Evolutionary conservation across 352 stramenopile genomes (phyloP).

Genomic region (Globisporangium rhizosaccharum): DNA sequence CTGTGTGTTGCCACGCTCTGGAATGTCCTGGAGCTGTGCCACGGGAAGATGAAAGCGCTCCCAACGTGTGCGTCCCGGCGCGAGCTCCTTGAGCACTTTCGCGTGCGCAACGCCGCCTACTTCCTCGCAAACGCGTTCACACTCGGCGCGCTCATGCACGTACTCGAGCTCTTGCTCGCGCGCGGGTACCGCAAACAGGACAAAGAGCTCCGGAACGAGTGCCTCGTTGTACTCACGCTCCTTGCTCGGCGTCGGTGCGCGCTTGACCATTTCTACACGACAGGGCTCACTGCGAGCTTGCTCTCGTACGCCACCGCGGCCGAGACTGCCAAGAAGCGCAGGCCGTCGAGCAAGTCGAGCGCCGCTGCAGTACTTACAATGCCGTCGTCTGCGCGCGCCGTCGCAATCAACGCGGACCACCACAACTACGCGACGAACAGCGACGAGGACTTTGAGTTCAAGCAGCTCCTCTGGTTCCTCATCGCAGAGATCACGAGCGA

Average conservation of each 20-base stretch:
- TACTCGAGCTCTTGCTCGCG: slow-evolving; percentile 48
- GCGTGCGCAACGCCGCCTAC: slow-evolving; percentile 54
- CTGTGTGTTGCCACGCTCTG: slow-evolving; percentile 69
- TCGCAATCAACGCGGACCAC: slow-evolving; percentile 44
- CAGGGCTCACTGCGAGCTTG: slow-evolving; percentile 50
- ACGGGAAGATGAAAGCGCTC: slow-evolving; percentile 42
- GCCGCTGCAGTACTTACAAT: neutral
- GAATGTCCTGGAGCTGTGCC: slow-evolving; percentile 67
- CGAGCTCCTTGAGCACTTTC: slow-evolving; percentile 54
- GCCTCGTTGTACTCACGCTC: slow-evolving; percentile 60
- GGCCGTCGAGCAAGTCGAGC: slow-evolving; percentile 4
- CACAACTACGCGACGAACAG: slow-evolving; percentile 62
- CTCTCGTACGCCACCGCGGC: slow-evolving; percentile 54
- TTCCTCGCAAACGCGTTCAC: slow-evolving; percentile 59
- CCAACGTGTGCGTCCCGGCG: slow-evolving; percentile 40
- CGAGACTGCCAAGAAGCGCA: slow-evolving; percentile 11
- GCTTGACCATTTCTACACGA: slow-evolving; percentile 51
- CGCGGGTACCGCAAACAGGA: slow-evolving; percentile 65
- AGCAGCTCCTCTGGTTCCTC: slow-evolving; percentile 69
- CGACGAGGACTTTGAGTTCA: slow-evolving; percentile 80
- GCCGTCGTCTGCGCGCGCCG: slow-evolving; percentile 8
- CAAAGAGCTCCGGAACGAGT: slow-evolving; percentile 77
- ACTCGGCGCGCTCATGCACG: slow-evolving; percentile 50
- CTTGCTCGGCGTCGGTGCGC: slow-evolving; percentile 40
- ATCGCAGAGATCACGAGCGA: slow-evolving; percentile 45